phyloP scores from a whole-genome alignment of 129 eudicot species.

The Scalesia atractyloides region DNA sequence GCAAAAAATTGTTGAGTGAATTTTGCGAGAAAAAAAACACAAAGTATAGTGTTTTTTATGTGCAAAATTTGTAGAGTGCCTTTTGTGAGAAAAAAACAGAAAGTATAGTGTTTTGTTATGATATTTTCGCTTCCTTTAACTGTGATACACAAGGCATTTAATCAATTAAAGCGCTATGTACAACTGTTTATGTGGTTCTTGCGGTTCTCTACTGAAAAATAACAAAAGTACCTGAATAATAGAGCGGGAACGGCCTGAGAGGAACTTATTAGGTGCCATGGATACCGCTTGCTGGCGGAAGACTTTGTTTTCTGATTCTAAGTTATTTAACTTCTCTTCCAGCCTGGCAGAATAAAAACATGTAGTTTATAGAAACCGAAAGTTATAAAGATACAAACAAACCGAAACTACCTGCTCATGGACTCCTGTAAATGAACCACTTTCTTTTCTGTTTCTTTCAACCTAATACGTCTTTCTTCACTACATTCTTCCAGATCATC shows the following conservation, averaged over 20 bases:
- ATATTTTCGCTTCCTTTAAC: background rate
- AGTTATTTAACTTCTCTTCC: constrained; percentile 81
- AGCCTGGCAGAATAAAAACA: constrained; percentile 42
- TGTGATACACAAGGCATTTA: background rate
- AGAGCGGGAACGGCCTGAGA: constrained; percentile 88
- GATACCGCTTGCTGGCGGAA: constrained; percentile 97
- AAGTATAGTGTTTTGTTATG: too few relatives aligned
- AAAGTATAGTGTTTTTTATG: too few relatives aligned
- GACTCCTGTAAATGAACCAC: constrained; percentile 73
- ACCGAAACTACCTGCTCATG: constrained; percentile 50
- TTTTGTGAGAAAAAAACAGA: too few relatives aligned
- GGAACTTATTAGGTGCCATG: constrained; percentile 87
- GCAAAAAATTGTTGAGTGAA: too few relatives aligned
- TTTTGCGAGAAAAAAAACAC: too few relatives aligned
- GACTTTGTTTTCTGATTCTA: constrained; percentile 95
- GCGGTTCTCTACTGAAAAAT: background rate
- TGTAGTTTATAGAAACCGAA: constrained; percentile 22
- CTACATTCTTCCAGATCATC: constrained; percentile 53
- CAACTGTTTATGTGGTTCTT: background rate
- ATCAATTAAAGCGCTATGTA: background rate
- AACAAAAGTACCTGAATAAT: constrained; percentile 66
- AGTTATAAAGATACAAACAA: background rate
- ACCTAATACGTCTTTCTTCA: constrained; percentile 69
- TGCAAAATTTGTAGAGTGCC: too few relatives aligned
- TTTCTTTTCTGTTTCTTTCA: constrained; percentile 81